These are phyloP conservation scores for Tetraselmis striata DNA, from an alignment of 139 green algal genomes.

Conservation along the genomic window DNA sequence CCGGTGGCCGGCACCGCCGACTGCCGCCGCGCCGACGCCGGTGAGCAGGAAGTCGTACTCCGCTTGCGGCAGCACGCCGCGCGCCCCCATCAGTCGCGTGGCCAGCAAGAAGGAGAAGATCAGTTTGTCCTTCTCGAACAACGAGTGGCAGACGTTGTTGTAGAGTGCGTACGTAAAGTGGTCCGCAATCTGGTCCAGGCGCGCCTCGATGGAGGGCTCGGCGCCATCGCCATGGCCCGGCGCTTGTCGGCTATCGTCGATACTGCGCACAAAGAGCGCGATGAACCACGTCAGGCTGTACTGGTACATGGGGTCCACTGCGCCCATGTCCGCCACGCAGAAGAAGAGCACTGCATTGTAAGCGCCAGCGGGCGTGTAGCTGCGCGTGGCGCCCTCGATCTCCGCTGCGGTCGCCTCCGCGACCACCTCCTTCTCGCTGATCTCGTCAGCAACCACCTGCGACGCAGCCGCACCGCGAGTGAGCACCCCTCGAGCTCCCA, in stretches of 20 bases:
- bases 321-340: conserved; percentile 29
- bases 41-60: conserved; percentile 23
- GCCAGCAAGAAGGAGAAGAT: conserved; percentile 34
- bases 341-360: conserved; percentile 40
- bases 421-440: conserved; percentile 18
- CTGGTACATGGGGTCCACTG: conserved; percentile 46
- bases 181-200: conserved; percentile 21
- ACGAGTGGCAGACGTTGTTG: conserved; percentile 34
- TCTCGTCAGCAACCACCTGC: conserved; percentile 9
- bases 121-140: conserved; percentile 48
- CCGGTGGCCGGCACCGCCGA: no score
- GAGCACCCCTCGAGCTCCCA: no score
- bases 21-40: conserved; percentile 9
- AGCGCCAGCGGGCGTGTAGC: conserved; percentile 25
- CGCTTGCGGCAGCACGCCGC: not conserved
- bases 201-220: not conserved
- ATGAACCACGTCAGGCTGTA: conserved; percentile 39
- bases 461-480: no score
- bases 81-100: conserved; percentile 23
- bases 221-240: conserved; percentile 4
- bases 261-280: conserved; percentile 26
- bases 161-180: conserved; percentile 42
- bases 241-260: conserved; percentile 7
- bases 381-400: conserved; percentile 27
- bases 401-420: conserved; percentile 32